Conservation (phyloP, 805 yeast genomes). For the Candida khao-thaluensis region DNA sequence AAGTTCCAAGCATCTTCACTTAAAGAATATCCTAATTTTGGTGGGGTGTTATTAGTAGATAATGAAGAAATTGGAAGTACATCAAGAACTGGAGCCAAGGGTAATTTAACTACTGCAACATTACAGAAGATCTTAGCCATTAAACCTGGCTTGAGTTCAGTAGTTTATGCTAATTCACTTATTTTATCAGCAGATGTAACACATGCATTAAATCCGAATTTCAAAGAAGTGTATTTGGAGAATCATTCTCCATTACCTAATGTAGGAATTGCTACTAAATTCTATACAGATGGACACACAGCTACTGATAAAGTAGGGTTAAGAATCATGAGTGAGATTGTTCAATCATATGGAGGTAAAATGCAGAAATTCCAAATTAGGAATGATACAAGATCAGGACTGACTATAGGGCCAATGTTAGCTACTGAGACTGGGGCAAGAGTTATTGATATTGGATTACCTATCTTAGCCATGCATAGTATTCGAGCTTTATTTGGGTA, state of each 20-base stretch:
- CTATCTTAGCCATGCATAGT: conserved; percentile 44
- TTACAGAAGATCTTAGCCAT: conserved; percentile 14
- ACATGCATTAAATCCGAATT: conserved; percentile 44
- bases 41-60: conserved; percentile 35
- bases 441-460: conserved; percentile 41
- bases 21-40: conserved; percentile 28
- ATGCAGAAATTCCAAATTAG: conserved; percentile 41
- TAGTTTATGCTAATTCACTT: conserved; percentile 31
- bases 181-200: conserved; percentile 44
- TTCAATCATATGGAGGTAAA: conserved; percentile 21
- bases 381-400: conserved; percentile 41
- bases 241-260: conserved; percentile 39
- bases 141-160: conserved; percentile 2
- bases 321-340: conserved; percentile 25
- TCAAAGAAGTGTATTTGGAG: conserved; percentile 29
- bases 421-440: conserved; percentile 36
- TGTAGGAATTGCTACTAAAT: conserved; percentile 35
- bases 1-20: conserved; percentile 12
- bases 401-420: conserved; percentile 44
- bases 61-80: conserved; percentile 44
- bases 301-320: conserved; percentile 35
- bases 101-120: conserved; percentile 25
- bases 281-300: conserved; percentile 39
- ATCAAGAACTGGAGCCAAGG: conserved; percentile 40
- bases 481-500: conserved; percentile 38